Percentiles rank a stretch among this genome's conserved stretches.
Evolutionary conservation across 345 rosid genomes (phyloP).

Genomic region (Salix exigua): DNA sequence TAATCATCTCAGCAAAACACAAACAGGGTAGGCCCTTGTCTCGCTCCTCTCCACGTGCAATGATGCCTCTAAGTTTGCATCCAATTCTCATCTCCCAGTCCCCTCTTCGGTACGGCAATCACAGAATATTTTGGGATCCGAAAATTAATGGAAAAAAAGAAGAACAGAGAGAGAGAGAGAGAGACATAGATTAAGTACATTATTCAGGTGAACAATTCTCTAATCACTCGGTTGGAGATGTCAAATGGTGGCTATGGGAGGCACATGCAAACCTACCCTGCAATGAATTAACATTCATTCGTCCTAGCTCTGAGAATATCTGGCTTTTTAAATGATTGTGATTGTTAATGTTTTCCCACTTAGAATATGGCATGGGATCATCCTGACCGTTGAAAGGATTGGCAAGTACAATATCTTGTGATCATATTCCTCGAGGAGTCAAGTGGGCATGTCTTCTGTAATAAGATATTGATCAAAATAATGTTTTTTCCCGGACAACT

Average conservation of each 20-base stretch:
- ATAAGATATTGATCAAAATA: too few relatives aligned
- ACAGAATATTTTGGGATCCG: background rate
- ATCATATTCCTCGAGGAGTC: too few relatives aligned
- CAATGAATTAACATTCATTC: background rate
- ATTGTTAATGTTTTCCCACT: background rate
- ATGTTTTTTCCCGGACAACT: background rate
- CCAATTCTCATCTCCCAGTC: too few relatives aligned
- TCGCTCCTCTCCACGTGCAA: slow-evolving; percentile 31
- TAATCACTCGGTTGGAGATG: too few relatives aligned
- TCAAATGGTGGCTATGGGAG: background rate
- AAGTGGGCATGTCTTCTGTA: too few relatives aligned
- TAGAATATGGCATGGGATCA: background rate
- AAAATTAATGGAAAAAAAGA: background rate
- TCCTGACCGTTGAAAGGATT: background rate
- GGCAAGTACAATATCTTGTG: background rate
- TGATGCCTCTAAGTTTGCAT: slow-evolving; percentile 15
- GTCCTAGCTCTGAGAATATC: background rate
- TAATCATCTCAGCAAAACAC: background rate
- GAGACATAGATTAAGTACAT: too few relatives aligned
- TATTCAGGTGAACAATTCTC: too few relatives aligned
- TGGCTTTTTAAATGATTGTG: too few relatives aligned
- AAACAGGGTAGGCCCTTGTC: slow-evolving; percentile 15
- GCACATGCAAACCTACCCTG: background rate
- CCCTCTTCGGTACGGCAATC: slow-evolving; percentile 11
- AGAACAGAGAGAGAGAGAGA: background rate